Base-by-base conservation (phyloP, 352 stramenopile genomes). In the Pilasporangium apinafurcum region DNA sequence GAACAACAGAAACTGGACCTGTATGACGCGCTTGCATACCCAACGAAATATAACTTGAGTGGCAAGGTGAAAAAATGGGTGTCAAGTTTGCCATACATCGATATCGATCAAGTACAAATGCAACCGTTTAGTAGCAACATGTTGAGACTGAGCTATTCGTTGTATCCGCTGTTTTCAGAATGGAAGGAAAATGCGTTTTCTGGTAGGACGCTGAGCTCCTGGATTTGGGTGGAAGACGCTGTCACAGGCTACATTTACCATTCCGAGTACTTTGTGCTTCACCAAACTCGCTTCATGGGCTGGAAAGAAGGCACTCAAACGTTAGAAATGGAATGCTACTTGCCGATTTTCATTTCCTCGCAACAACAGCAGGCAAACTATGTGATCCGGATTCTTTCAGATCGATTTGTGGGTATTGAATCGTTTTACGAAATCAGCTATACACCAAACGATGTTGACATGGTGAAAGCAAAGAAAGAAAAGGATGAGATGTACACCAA, bases 141-240 rank as follows among this genome's bases (percentile, higher is more conserved):
- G 56, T 64, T 99, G 4, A 83, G 84, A 28, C 55, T 98, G 5
- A 80, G 86, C n/a, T 86, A 99, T 28, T 45, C 68, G 9, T 51
- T 92, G 0, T 56, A 47, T 10, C 79, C 79, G 4, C 53, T 89
- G n/a, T 86, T 92, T 32, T 57, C 58, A 0, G 67, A 84, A 33
- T 92, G 79, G 79, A 79, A 77, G 21, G 79, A 89, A 30, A 49
- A 65, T 17, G 53, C 57, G 7, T 74, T 86, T 8, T 59, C 67
- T 8, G 73, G 76, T 5, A 80, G 79, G 35, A 68, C 62, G 7
- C 51, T 89, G 10, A 61, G 71, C 13, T 99, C 97, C 28, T 99
- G 95, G 93, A 61, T 99, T 10, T 99, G 96, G 96, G 85, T 99
- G 10, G 96, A 99, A 76, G 96, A 99, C 54, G 74, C 74, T 0